Evolutionary conservation across 2,329 filamentous ascomycete species (phyloP), one percentile per base, ranked within the genome.

Genomic region (Aureobasidium leucospermi): DNA sequence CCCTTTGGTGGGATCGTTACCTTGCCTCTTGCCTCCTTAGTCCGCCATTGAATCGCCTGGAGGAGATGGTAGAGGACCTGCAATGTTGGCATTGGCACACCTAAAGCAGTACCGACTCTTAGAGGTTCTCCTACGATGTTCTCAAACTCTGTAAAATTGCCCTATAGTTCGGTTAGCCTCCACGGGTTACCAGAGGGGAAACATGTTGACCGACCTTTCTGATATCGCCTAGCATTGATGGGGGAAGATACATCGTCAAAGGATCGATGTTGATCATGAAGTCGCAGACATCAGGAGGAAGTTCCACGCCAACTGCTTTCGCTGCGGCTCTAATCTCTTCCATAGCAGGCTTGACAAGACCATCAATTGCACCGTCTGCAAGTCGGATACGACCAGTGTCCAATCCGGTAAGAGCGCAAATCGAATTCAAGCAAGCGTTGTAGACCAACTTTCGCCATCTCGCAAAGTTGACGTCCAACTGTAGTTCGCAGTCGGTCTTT

Each of bases 111-210:
- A 0, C 76, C 82, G 63, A 80, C 81, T 2, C 78, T 70, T 47
- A 84, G 61, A n/a, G 81, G 80, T 70, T 84, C 81, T 1, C 81
- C 81, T 3, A 84, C 68, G 38, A 84, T 75, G 62, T 78, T 81
- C 66, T 84, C 81, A 49, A 78, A 75, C 67, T 85, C 82, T 61
- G 81, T 79, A 56, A 76, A 79, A 64, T 82, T 83, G 15, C 80
- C 77, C 77, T 59, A 42, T 8, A 10, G 4, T 19, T 34, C 15
- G 8, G 28, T 59, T 13, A 59, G 58, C 36, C 19, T 19, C 10
- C 11, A 29, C 15, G 16, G 29, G 19, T 6, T 29, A 34, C 3
- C 4, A 8, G 2, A 8, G 34, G 4, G 4, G 23, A 28, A 46
- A 23, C 23, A 23, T 23, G 23, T 23, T 7, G 15, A 31, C 51